Base-by-base conservation (phyloP, 2,329 filamentous ascomycete species). In the Coleophoma crateriformis region DNA sequence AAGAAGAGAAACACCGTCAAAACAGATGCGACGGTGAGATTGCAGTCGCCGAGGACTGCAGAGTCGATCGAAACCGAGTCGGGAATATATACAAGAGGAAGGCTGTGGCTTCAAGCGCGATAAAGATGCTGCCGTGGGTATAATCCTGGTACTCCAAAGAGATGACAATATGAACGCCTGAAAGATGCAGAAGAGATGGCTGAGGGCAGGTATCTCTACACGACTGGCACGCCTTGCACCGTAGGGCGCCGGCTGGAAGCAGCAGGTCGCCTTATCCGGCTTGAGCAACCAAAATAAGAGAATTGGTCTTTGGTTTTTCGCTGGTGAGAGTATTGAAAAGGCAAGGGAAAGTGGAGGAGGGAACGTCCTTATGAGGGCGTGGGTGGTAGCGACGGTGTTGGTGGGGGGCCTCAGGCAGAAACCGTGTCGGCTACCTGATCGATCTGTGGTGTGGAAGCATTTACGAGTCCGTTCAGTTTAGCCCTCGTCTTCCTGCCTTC, bases 41-140 rank as follows among this genome's bases (percentile, higher is more conserved):
- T 50, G 62, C 61, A 64, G 58, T 54, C 54, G 44, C 46, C 43
- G 49, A 22, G 51, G 58, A 62, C 58, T 62, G 61, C 63, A n/a
- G 61, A 64, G 61, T 64, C 61, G 62, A 65, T 44, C 50, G 13
- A 17, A 55, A 58, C 59, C 59, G 63, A 64, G 62, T 66, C 61
- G 58, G 42, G 54, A 51, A 53, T 22, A 49, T 42, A 22, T 47
- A 50, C 51, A 46, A 42, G 50, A 57, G 38, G 53, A 47, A 39
- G 38, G 46, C 49, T 35, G 37, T 49, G 50, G 48, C 43, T 33
- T 15, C 35, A 33, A 49, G 43, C 22, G 53, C 48, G 48, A 51
- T 48, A 41, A 47, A 45, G 44, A 59, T 53, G 55, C 52, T 45
- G 45, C 51, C 48, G 59, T 58, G 58, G 41, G 55, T 62, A 62